A percentile compares a stretch with the other conserved stretches of the same genome.
Conservation (phyloP, 768 basidiomycete species). For the Mycena latifolia region DNA sequence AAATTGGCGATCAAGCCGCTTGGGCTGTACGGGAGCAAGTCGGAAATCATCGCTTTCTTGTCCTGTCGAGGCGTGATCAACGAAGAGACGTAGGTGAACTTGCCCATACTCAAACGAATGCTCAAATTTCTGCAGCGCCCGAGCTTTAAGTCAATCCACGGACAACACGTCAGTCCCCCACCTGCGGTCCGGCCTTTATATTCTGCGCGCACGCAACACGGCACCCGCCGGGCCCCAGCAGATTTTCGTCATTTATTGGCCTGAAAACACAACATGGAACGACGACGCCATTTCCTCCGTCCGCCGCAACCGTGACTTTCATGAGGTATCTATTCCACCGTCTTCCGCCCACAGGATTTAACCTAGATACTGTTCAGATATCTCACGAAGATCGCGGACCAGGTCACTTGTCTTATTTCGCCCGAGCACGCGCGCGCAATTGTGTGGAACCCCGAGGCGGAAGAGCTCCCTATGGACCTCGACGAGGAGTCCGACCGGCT, state of each 20-base stretch:
- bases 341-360: conserved; percentile 1
- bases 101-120: not conserved
- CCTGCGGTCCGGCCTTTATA: conserved; percentile 66
- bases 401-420: conserved; percentile 64
- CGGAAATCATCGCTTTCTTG: conserved; percentile 62
- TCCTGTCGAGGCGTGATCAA: conserved; percentile 50
- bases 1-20: conserved; percentile 58
- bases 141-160: conserved; percentile 19
- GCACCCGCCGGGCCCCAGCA: conserved; percentile 34
- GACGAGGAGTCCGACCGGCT: conserved; percentile 61
- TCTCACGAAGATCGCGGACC: conserved; percentile 70
- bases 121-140: conserved; percentile 22
- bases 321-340: conserved; percentile 62
- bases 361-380: conserved; percentile 59
- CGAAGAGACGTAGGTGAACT: conserved; percentile 53
- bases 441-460: conserved; percentile 54
- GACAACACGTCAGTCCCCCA: conserved; percentile 39
- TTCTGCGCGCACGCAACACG: conserved; percentile 43
- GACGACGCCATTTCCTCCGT: conserved; percentile 60
- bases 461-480: conserved; percentile 41
- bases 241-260: conserved; percentile 71
- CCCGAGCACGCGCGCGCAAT: conserved; percentile 58
- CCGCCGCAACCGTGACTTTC: conserved; percentile 67
- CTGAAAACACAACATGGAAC: conserved; percentile 70
- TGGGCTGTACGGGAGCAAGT: conserved; percentile 70